Evolutionary conservation across 331 rosid species (phyloP), one percentile per base, ranked within the genome.

Genomic region (Cydonia oblonga): DNA sequence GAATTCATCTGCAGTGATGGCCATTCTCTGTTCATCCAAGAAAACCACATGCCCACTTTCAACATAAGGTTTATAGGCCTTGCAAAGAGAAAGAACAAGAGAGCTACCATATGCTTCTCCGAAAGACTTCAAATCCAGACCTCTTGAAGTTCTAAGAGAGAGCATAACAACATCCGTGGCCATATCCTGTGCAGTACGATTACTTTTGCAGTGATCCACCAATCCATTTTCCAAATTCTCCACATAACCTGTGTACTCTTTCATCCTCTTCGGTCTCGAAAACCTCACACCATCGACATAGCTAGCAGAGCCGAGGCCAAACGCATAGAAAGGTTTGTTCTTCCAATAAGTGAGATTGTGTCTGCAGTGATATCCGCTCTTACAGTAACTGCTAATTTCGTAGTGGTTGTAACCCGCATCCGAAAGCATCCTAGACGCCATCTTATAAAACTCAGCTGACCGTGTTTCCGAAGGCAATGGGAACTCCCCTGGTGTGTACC

Each of bases 351-450:
- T 82, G 19, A 20, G 78, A 65, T 95, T 91, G 86, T 95, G 99
- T 70, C 81, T 89, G 87, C 97, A 91, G 51, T 89, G 88, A 66
- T 84, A 91, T 19, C 96, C 96, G 33, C 59, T 79, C 84, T 83
- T 95, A 59, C 92, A 75, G 81, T 95, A 95, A 77, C 99, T 95
- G 82, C 99, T 95, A 75, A 95, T 95, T 74, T 91, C 99, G 29
- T 95, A 95, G 78, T 89, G 99, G 72, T 74, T 76, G 70, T 85
- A 89, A 20, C 81, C 80, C 2, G 89, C 97, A 75, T 84, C 84
- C 9, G 63, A 30, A 32, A 89, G 97, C 79, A 49, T 80, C 49
- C 73, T 81, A 23, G 98, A 91, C 57, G 97, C 97, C 93, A 79
- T 85, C 89, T 74, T 85, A 51, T 91, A 95, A 77, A 88, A 91